Evolutionary conservation across 106 monocot species (phyloP).

Genomic region (Dendrobium chrysotoxum): DNA sequence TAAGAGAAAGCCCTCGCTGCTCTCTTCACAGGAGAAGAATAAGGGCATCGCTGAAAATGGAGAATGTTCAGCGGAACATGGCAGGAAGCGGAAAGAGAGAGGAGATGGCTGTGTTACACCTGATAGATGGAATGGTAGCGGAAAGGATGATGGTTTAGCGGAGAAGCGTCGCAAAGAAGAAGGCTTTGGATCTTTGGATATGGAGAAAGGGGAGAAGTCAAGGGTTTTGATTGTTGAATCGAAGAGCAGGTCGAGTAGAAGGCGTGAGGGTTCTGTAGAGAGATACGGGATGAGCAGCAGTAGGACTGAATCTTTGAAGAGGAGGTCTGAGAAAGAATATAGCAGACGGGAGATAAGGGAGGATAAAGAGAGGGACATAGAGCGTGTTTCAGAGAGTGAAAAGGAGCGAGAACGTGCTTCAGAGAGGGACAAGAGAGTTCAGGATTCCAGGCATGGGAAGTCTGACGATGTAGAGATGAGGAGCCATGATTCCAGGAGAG

Average conservation of each 20-base stretch:
- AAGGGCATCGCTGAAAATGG: slow-evolving; percentile 8
- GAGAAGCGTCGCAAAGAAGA: slow-evolving; percentile 34
- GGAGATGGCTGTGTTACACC: slow-evolving; percentile 15
- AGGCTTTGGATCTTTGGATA: slow-evolving; percentile 18
- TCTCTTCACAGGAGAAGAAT: slow-evolving; percentile 11
- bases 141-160: slow-evolving; percentile 18
- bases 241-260: slow-evolving; percentile 39
- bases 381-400: slow-evolving; percentile 12
- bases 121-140: slow-evolving; percentile 57
- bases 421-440: slow-evolving; percentile 26
- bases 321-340: slow-evolving; percentile 45
- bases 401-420: slow-evolving; percentile 21
- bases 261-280: slow-evolving; percentile 27
- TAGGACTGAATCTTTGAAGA: slow-evolving; percentile 23
- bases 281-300: slow-evolving; percentile 31
- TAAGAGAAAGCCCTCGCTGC: slow-evolving; percentile 21
- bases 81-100: slow-evolving; percentile 32
- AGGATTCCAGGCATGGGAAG: slow-evolving; percentile 20
- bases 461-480: slow-evolving; percentile 9
- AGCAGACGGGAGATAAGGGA: slow-evolving; percentile 36
- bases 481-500: not conserved
- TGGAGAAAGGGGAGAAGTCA: slow-evolving; percentile 25
- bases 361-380: slow-evolving; percentile 24
- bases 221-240: slow-evolving; percentile 35
- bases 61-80: slow-evolving; percentile 14